Evolutionary conservation across 768 basidiomycete genomes (phyloP).

Genomic region (Termitomyces sp.): DNA sequence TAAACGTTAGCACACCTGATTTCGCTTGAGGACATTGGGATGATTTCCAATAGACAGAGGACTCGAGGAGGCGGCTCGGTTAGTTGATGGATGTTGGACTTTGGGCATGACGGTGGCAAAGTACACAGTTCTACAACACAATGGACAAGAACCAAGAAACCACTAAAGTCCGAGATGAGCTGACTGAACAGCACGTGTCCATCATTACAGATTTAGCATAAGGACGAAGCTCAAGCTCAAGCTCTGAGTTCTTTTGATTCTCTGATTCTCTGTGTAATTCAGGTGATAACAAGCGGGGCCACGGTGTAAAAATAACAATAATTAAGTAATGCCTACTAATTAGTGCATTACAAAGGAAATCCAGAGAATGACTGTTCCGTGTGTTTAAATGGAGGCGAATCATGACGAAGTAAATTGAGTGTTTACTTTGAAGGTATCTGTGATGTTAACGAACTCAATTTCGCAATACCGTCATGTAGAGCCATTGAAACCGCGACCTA

Average conservation of each 20-base stretch:
- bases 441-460: constrained; percentile 39
- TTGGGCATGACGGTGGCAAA: constrained; percentile 31
- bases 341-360: background rate
- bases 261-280: background rate
- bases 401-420: constrained; percentile 25
- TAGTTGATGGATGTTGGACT: constrained; percentile 19
- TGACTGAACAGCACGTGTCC: constrained; percentile 11
- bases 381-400: background rate
- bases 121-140: background rate
- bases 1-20: constrained; percentile 30
- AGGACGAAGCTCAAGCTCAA: background rate
- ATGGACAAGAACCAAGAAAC: background rate
- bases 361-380: background rate
- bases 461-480: constrained; percentile 22
- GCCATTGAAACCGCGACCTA: constrained; percentile 42
- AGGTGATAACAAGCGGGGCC: background rate
- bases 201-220: constrained; percentile 8
- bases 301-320: background rate
- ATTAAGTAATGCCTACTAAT: constrained; percentile 2
- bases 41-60: constrained; percentile 24
- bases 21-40: constrained; percentile 46
- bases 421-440: constrained; percentile 28
- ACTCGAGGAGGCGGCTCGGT: constrained; percentile 20
- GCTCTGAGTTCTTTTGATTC: background rate
- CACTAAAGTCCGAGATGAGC: background rate